Conservation (phyloP, 805 yeast species). For the Kazachstania martiniae region DNA sequence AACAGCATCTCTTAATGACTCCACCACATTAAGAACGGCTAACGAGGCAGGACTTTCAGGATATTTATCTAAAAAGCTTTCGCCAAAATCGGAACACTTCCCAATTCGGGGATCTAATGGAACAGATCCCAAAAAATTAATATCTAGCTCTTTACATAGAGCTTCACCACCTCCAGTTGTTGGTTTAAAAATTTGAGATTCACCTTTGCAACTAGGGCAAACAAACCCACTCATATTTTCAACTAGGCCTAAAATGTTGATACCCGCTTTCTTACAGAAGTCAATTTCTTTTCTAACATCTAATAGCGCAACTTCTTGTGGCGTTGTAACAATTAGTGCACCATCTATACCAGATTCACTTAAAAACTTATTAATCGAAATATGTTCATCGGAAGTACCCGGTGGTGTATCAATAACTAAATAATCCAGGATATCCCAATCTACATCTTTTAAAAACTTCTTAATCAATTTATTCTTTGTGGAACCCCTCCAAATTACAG, state of each 20-base stretch:
- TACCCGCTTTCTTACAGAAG: slow-evolving; percentile 85
- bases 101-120: slow-evolving; percentile 97
- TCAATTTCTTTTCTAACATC: slow-evolving; percentile 96
- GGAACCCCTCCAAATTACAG: slow-evolving; percentile 96
- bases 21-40: slow-evolving; percentile 79
- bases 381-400: slow-evolving; percentile 95
- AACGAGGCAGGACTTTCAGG: slow-evolving; percentile 90
- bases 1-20: slow-evolving; percentile 48
- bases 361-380: slow-evolving; percentile 78
- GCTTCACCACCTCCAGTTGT: slow-evolving; percentile 95
- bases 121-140: slow-evolving; percentile 81
- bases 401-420: slow-evolving; percentile 95
- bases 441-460: slow-evolving; percentile 87
- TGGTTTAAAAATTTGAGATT: slow-evolving; percentile 81
- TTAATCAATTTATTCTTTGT: slow-evolving; percentile 89
- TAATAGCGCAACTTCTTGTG: slow-evolving; percentile 91
- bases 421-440: slow-evolving; percentile 78
- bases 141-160: slow-evolving; percentile 65
- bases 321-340: slow-evolving; percentile 89
- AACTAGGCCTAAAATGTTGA: slow-evolving; percentile 77
- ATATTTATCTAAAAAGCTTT: slow-evolving; percentile 65
- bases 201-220: slow-evolving; percentile 87
- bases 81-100: slow-evolving; percentile 76
- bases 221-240: slow-evolving; percentile 99
- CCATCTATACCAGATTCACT: slow-evolving; percentile 91